These are phyloP conservation scores for Porphyrellus cyaneotinctus DNA, from an alignment of 768 basidiomycete species.

Conservation along the genomic window DNA sequence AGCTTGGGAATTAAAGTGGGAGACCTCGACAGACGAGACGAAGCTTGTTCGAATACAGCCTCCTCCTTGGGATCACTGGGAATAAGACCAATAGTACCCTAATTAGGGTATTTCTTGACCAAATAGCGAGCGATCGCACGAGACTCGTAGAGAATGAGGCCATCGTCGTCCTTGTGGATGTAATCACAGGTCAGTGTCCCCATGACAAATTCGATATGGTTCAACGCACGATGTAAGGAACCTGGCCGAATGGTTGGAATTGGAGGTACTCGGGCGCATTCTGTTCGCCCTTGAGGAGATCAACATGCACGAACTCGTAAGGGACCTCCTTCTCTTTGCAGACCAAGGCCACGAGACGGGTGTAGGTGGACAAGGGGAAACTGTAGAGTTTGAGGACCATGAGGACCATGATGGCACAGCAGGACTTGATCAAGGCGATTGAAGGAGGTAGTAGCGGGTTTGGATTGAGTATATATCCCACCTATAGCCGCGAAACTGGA, in stretches of 20 bases:
- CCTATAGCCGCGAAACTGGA: no score
- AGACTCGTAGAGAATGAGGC: slow-evolving; percentile 58
- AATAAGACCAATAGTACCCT: slow-evolving; percentile 46
- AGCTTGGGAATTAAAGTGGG: slow-evolving; percentile 47
- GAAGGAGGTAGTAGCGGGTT: not conserved
- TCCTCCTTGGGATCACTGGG: slow-evolving; percentile 39
- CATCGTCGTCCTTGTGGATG: slow-evolving; percentile 59
- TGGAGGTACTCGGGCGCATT: slow-evolving; percentile 41
- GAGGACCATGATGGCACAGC: not conserved
- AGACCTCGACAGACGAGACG: slow-evolving; percentile 47
- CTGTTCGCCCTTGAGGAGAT: slow-evolving; percentile 42
- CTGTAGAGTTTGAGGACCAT: slow-evolving; percentile 41
- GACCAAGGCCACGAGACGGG: slow-evolving; percentile 47
- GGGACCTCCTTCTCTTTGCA: slow-evolving; percentile 55
- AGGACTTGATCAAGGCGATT: not conserved
- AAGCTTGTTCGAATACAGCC: slow-evolving; percentile 31
- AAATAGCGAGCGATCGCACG: slow-evolving; percentile 62
- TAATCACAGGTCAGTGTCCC: not conserved
- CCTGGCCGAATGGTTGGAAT: slow-evolving; percentile 57
- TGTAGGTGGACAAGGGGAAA: slow-evolving; percentile 39
- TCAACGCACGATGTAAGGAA: slow-evolving; percentile 42
- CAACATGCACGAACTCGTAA: slow-evolving; percentile 46
- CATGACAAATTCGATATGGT: no score
- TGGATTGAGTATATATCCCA: not conserved
- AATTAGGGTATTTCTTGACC: slow-evolving; percentile 46